Conservation (phyloP, 768 basidiomycete species). For the Roridomyces roridus region DNA sequence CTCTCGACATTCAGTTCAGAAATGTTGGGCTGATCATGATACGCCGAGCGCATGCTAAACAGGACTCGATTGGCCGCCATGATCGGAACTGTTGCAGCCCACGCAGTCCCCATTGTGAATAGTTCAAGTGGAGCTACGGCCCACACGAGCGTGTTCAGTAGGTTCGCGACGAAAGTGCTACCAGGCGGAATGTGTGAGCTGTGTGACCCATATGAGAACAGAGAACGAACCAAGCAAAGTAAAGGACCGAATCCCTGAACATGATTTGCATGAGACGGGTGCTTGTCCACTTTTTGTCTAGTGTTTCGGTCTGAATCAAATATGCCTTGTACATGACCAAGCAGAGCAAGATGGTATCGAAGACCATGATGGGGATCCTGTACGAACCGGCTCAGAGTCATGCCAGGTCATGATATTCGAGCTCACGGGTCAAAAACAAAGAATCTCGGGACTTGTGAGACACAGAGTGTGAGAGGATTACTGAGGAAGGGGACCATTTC, state of each 20-base stretch:
- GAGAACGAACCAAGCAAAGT: slow-evolving; percentile 10
- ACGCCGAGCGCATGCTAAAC: slow-evolving; percentile 6
- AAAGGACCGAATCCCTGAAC: slow-evolving; percentile 14
- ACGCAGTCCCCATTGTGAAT: slow-evolving; percentile 8
- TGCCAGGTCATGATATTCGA: no score
- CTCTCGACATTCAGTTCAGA: background rate
- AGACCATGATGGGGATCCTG: slow-evolving; percentile 11
- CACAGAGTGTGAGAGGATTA: slow-evolving; percentile 8
- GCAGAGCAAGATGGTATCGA: slow-evolving; percentile 5
- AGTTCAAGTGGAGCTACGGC: background rate
- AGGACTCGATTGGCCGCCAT: slow-evolving; percentile 12
- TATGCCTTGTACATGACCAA: slow-evolving; percentile 8
- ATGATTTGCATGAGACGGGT: slow-evolving; percentile 1
- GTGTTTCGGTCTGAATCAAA: background rate
- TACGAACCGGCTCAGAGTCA: no score
- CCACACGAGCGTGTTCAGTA: slow-evolving; percentile 7
- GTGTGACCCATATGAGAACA: background rate
- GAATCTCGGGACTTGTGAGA: background rate
- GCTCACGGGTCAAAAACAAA: background rate
- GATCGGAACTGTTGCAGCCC: slow-evolving; percentile 4
- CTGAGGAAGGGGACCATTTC: background rate
- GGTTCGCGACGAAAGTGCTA: slow-evolving; percentile 9
- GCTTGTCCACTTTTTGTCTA: background rate
- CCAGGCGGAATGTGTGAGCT: background rate
- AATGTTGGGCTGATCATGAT: no score